Percentiles rank a stretch among this genome's conserved stretches.
Evolutionary conservation across 2,329 filamentous ascomycete species (phyloP).

Genomic region (Sporothrix mexicana): DNA sequence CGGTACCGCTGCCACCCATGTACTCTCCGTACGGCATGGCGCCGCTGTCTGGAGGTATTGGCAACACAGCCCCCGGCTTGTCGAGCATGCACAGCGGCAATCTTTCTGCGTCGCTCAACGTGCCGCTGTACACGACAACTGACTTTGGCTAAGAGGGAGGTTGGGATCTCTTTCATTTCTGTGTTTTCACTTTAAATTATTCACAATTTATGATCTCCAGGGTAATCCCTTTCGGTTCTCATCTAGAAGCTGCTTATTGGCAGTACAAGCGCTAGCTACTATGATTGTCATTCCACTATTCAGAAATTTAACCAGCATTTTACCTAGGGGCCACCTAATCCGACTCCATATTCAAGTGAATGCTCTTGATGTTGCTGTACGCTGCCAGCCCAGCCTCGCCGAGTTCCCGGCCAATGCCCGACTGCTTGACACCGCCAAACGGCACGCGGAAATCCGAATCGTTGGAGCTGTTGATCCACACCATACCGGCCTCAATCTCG

Average conservation of each 20-base stretch:
- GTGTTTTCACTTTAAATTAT: neutral
- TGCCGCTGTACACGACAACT: conserved; percentile 26
- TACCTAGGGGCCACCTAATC: neutral
- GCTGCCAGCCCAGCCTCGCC: conserved; percentile 52
- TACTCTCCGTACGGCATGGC: conserved; percentile 13
- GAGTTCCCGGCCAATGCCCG: conserved; percentile 60
- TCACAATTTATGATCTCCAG: neutral
- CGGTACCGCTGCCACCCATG: conserved; percentile 17
- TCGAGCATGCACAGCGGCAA: neutral
- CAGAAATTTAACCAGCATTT: neutral
- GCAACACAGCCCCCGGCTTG: neutral
- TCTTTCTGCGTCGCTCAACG: neutral
- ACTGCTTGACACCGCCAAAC: conserved; percentile 61
- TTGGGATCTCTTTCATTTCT: no score
- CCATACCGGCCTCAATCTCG: conserved; percentile 62
- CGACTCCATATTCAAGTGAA: conserved; percentile 37
- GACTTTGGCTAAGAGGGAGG: conserved; percentile 5
- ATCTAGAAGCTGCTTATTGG: neutral
- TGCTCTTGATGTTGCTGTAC: conserved; percentile 51
- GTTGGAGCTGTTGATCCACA: conserved; percentile 50
- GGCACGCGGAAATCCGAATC: conserved; percentile 35
- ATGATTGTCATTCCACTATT: neutral
- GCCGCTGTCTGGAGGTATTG: neutral
- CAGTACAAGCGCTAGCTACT: neutral
- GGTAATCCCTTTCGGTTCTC: neutral